Evolutionary conservation across 108 stramenopile species (phyloP).

Genomic region (Fistulifera solaris): DNA sequence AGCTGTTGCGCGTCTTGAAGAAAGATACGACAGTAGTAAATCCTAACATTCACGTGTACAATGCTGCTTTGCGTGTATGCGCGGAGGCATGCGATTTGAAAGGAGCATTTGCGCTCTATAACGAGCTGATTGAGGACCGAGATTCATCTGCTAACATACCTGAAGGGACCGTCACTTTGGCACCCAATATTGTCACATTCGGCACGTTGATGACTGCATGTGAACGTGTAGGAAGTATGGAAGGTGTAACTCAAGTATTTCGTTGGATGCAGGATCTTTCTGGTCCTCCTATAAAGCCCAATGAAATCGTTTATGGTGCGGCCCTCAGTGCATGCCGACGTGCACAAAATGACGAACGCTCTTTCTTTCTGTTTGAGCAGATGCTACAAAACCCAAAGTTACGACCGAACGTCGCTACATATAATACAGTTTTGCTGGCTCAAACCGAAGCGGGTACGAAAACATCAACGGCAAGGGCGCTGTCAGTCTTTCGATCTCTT

Average conservation of each 20-base stretch:
- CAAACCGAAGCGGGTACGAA: slow-evolving; percentile 36
- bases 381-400: slow-evolving; percentile 62
- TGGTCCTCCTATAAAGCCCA: slow-evolving; percentile 24
- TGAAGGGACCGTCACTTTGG: slow-evolving; percentile 7
- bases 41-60: slow-evolving; percentile 76
- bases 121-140: slow-evolving; percentile 35
- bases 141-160: background rate
- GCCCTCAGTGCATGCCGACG: slow-evolving; percentile 74
- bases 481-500: slow-evolving; percentile 40
- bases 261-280: slow-evolving; percentile 39
- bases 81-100: slow-evolving; percentile 61
- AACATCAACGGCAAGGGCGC: slow-evolving; percentile 37
- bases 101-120: slow-evolving; percentile 47
- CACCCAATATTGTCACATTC: slow-evolving; percentile 65
- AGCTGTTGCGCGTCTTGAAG: slow-evolving; percentile 50
- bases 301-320: slow-evolving; percentile 79
- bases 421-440: slow-evolving; percentile 70
- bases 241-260: slow-evolving; percentile 54
- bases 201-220: slow-evolving; percentile 80
- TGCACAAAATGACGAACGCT: slow-evolving; percentile 43
- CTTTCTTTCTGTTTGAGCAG: slow-evolving; percentile 49
- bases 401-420: slow-evolving; percentile 64
- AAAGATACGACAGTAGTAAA: slow-evolving; percentile 37
- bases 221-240: slow-evolving; percentile 54
- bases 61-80: slow-evolving; percentile 75